phyloP scores from a whole-genome alignment of 768 basidiomycete genomes.

The Russula olivacea region DNA sequence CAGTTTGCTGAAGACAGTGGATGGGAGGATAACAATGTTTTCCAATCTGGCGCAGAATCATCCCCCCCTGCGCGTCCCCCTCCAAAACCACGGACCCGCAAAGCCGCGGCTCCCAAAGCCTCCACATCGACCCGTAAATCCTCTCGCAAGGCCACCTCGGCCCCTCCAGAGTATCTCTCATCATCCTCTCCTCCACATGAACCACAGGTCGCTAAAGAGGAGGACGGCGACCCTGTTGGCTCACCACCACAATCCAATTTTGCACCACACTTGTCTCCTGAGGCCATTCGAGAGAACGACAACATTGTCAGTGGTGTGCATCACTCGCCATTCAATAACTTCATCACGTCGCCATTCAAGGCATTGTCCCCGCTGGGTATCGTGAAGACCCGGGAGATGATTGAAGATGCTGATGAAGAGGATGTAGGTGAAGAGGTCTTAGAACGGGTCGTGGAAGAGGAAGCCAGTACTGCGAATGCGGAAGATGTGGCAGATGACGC shows the following conservation, averaged over 20 bases:
- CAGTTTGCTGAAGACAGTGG: conserved; percentile 61
- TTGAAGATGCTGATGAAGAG: conserved; percentile 26
- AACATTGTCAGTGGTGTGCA: conserved; percentile 12
- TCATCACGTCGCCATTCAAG: conserved; percentile 12
- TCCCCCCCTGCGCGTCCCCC: conserved; percentile 69
- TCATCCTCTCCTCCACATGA: conserved; percentile 26
- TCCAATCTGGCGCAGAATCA: conserved; percentile 87
- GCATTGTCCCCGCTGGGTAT: conserved; percentile 10
- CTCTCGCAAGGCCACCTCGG: conserved; percentile 64
- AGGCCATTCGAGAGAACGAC: conserved; percentile 32
- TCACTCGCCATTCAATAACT: conserved; percentile 19
- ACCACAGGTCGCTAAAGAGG: not conserved
- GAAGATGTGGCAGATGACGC: conserved; percentile 7
- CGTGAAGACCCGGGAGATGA: conserved; percentile 16
- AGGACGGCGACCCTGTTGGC: conserved; percentile 24
- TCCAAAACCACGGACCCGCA: conserved; percentile 37
- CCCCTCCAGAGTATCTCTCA: conserved; percentile 48
- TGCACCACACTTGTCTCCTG: conserved; percentile 45
- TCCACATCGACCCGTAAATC: conserved; percentile 39
- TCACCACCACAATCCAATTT: conserved; percentile 51
- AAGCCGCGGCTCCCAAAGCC: conserved; percentile 40
- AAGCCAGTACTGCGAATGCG: conserved; percentile 3
- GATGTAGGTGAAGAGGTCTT: conserved; percentile 18
- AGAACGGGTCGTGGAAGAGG: conserved; percentile 18
- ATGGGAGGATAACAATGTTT: conserved; percentile 88